Conservation (phyloP, 352 stramenopile genomes). For the Aphanomyces astaci region DNA sequence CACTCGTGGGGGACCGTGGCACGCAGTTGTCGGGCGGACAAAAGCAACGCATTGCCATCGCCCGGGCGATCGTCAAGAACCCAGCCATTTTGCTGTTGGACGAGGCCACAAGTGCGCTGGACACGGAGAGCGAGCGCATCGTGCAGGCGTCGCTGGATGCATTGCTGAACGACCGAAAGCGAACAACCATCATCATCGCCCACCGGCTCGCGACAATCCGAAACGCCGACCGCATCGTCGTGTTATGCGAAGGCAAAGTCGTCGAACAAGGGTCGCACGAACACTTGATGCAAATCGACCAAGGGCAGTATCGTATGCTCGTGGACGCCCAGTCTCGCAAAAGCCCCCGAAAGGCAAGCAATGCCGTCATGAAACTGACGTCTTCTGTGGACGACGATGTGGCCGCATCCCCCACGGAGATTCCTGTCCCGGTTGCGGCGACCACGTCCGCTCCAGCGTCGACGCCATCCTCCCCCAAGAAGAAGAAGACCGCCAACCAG, state of each 20-base stretch:
- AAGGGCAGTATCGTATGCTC: conserved; percentile 40
- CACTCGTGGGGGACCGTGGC: conserved; percentile 80
- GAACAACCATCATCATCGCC: conserved; percentile 92
- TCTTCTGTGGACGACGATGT: no score
- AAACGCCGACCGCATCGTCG: conserved; percentile 92
- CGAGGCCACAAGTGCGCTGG: conserved; percentile 78
- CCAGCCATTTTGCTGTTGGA: conserved; percentile 84
- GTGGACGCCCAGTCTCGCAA: conserved; percentile 34
- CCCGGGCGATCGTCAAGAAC: conserved; percentile 86
- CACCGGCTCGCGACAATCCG: conserved; percentile 91
- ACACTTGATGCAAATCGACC: conserved; percentile 67
- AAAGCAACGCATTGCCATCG: conserved; percentile 90
- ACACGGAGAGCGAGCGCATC: conserved; percentile 63
- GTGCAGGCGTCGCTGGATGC: conserved; percentile 72
- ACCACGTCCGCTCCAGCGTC: neutral
- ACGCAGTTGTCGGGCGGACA: conserved; percentile 89
- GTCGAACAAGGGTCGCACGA: conserved; percentile 90
- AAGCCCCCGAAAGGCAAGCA: neutral
- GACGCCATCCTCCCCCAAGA: neutral
- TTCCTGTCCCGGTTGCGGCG: neutral
- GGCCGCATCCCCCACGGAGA: no score
- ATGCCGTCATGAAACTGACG: no score
- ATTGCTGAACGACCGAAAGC: conserved; percentile 36
- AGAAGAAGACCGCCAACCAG: neutral
- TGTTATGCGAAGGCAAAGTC: conserved; percentile 87